Evolutionary conservation across 2,329 filamentous ascomycete genomes (phyloP), one percentile per base, ranked within the genome.

Genomic region (Geosmithia flava): DNA sequence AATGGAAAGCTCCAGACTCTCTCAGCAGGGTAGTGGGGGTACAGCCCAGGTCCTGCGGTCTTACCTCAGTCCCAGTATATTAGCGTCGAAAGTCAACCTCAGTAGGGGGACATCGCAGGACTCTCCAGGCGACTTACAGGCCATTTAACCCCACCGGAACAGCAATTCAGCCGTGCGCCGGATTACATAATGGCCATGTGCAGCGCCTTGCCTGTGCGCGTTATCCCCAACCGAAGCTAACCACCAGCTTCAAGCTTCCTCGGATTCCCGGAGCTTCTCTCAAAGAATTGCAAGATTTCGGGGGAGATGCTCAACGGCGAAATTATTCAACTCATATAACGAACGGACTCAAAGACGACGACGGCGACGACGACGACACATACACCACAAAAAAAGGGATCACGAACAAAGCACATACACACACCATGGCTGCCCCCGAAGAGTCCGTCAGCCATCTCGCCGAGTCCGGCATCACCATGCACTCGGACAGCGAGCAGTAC

Each of bases 401-500:
- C 23, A 4, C 23, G 8, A 27, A 27, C 23, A 27, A 27, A 8
- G 23, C 4, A 27, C 4, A 27, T 8, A 27, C 23, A 8, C 23
- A 27, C 4, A 27, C 23, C 23, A 27, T 27, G 23, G 23, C 23
- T 27, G 23, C 33, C 33, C 33, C 15, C 33, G 33, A 37, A 37
- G 71, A 70, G 42, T 51, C 58, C 20, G 54, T 59, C 33, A 70
- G 77, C 57, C 72, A 76, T 55, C 75, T 89, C 60, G 74, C 81
- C 63, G 80, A 83, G 63, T 88, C 83, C 49, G 79, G 81, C 66
- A 73, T 88, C 59, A 90, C 85, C 47, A 85, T 90, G 59, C 83
- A 76, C 55, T 89, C 86, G 46, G 87, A 93, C 71, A 88, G 83
- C 71, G 86, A 91, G 67, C 83, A 83, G 64, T 91, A 93, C 68